Evolutionary conservation across 108 stramenopile species (phyloP), one percentile per base, ranked within the genome.

Genomic region (Nitzschia sp.): DNA sequence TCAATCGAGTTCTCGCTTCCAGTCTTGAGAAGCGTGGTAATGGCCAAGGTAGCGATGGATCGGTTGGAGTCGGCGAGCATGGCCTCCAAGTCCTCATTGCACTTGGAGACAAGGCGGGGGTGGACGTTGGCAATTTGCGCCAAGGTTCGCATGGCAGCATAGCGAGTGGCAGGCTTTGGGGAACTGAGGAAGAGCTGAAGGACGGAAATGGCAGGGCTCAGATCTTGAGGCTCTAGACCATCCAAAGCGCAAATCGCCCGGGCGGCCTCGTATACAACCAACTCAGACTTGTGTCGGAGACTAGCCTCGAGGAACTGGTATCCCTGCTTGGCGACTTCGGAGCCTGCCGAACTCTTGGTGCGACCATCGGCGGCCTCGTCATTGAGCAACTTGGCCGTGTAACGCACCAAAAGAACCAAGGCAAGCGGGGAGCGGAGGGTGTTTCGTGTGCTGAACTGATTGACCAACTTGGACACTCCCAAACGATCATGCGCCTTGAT

Each of bases 191-290:
- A 96, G 41, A 95, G 76, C 75, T 98, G 97, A 52, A 99, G 77
- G 29, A 98, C 99, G 20, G 96, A 95, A 66, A 99, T 81, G 57
- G 98, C 98, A 24, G 97, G 95, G 58, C 76, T 77, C 65, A 99
- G 73, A 64, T 98, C 98, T 67, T 91, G 90, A 26, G 94, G 90
- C 73, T 98, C 97, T 10, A 93, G 86, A 7, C 83, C 83, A 17
- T 95, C 95, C 0, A 99, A 87, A 66, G 86, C 71, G 79, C 98
- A 98, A 42, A 98, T 96, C n/a, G 98, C 94, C 44, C 92, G 83
- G 43, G 98, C 98, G 8, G 99, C 99, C 81, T 99, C 99, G 77
- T 96, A 97, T 12, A 98, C 95, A 1, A 99, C 98, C 82, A 98
- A 93, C 80, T 99, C 99, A 26, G 78, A 82, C 73, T 92, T 90